Evolutionary conservation across 2,329 filamentous ascomycete species (phyloP), one percentile per base, ranked within the genome.

Genomic region (Phialophora chinensis): DNA sequence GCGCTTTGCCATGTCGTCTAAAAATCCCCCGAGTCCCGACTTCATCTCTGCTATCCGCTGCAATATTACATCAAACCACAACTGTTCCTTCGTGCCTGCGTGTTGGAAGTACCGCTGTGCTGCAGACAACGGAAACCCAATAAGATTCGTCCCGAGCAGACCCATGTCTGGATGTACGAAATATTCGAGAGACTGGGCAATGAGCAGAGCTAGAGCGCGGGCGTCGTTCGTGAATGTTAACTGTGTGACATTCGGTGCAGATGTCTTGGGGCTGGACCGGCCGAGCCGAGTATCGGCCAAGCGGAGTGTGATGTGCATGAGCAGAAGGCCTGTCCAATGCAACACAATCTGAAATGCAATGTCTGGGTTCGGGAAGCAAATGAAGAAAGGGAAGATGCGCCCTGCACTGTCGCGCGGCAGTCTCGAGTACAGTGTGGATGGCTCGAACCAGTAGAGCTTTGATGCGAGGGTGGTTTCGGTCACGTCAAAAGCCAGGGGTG

Each of bases 11-110:
- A 62, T 62, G 31, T 62, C 79, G 84, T 68, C 63, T 84, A 11
- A 74, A 84, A 27, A 81, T 77, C 3, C 82, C 84, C 68, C 73
- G 80, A 42, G 83, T 82, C 72, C 84, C 81, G 60, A 77, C 84
- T 29, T 47, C 55, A 65, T 60, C 29, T 52, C 42, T 12, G 25
- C 25, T n/a, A 61, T 56, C 23, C 52, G 35, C 50, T 59, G 50
- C 31, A 66, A 68, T 8, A 70, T 31, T 11, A 65, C 57, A 38
- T 63, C 49, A 56, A 66, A 66, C 66, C 66, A 70, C 12, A 58
- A 35, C 23, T 47, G 7, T 56, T 70, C 63, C 17, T 42, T 56
- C 8, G 66, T 20, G 3, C 60, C 27, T 31, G 57, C 66, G 52
- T 62, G 62, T 44, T 62, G 23, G 31, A 71, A 63, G 47, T 60